A percentile compares a stretch with the other conserved stretches of the same genome.
These are phyloP conservation scores for Tetramitus jugosus DNA, from an alignment of 208 protist genomes.

Conservation along the genomic window DNA sequence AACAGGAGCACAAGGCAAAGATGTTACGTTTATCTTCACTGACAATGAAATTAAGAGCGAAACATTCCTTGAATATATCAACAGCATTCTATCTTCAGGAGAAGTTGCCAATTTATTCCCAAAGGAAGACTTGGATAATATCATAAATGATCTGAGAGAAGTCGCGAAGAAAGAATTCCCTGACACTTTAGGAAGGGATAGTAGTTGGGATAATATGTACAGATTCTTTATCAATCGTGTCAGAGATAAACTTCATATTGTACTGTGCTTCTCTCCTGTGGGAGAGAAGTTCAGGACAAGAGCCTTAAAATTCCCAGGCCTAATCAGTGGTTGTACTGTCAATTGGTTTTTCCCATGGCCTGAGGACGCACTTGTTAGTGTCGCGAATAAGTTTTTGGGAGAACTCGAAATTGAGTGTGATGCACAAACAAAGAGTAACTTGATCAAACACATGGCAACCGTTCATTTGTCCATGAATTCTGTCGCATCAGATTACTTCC, in stretches of 20 bases:
- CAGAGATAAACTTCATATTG: slow-evolving; percentile 88
- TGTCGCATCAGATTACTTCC: slow-evolving; percentile 77
- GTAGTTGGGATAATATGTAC: slow-evolving; percentile 88
- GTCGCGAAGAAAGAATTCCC: slow-evolving; percentile 86
- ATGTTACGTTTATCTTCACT: slow-evolving; percentile 92
- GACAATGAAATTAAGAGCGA: slow-evolving; percentile 96
- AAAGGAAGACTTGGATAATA: slow-evolving; percentile 89
- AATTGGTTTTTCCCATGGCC: slow-evolving; percentile 98
- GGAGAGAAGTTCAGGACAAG: slow-evolving; percentile 89
- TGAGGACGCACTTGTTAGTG: slow-evolving; percentile 80
- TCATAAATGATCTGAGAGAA: slow-evolving; percentile 83
- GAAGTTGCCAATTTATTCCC: slow-evolving; percentile 93
- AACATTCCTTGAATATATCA: slow-evolving; percentile 96
- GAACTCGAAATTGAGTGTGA: slow-evolving; percentile 80
- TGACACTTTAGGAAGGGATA: slow-evolving; percentile 68
- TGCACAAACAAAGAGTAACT: slow-evolving; percentile 66
- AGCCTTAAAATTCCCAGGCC: slow-evolving; percentile 89
- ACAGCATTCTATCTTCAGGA: slow-evolving; percentile 85
- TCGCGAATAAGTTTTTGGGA: slow-evolving; percentile 73
- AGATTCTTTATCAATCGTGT: slow-evolving; percentile 93
- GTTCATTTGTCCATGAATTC: slow-evolving; percentile 77
- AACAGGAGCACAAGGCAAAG: slow-evolving; percentile 57
- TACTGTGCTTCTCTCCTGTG: slow-evolving; percentile 94
- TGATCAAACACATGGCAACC: slow-evolving; percentile 77
- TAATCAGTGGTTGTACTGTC: slow-evolving; percentile 91